Evolutionary conservation across 106 monocot genomes (phyloP), one percentile per base, ranked within the genome.

Genomic region (Alisma plantagoaquatica): DNA sequence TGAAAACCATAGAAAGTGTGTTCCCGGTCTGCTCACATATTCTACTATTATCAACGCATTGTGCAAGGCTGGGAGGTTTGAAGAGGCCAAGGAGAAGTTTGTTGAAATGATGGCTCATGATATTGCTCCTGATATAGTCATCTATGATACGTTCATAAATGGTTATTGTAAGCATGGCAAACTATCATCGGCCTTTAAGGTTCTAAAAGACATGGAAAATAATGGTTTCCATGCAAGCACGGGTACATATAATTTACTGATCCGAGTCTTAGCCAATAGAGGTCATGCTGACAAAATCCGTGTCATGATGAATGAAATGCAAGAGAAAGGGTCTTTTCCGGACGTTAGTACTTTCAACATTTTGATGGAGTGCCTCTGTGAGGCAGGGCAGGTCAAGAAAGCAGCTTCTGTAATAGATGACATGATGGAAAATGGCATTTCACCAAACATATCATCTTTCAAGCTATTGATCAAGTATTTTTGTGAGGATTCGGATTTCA

Each of bases 131-230:
- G 96, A 96, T 74, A 56, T 61, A 19, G 41, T 84, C 20, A 51
- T 79, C 26, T 96, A 85, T 59, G 78, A 96, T 33, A 82, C 64
- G 31, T 89, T 96, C 59, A 55, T 96, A 33, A 63, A 71, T 64
- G 76, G 76, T 16, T 96, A 53, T 54, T 84, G 88, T 51, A 81
- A 73, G 52, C 76, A 79, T 27, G 96, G 89, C 20, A 96, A 89
- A 70, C 59, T 78, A 4, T 65, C 73, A 2, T 72, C 78, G 23
- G 96, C 89, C 56, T 61, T 79, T 60, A 89, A 66, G 67, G 89
- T 96, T 48, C 49, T 96, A 16, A 81, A 73, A 59, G 96, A 96
- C 54, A 96, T 96, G 96, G 81, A 81, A 61, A 89, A 69, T 63
- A 84, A 71, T 41, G 81, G 80, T 23, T 75, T 56, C 31, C 61